A percentile compares a stretch with the other conserved stretches of the same genome.
Evolutionary conservation across 2,329 filamentous ascomycete species (phyloP).

Genomic region (Epichloe scottii): DNA sequence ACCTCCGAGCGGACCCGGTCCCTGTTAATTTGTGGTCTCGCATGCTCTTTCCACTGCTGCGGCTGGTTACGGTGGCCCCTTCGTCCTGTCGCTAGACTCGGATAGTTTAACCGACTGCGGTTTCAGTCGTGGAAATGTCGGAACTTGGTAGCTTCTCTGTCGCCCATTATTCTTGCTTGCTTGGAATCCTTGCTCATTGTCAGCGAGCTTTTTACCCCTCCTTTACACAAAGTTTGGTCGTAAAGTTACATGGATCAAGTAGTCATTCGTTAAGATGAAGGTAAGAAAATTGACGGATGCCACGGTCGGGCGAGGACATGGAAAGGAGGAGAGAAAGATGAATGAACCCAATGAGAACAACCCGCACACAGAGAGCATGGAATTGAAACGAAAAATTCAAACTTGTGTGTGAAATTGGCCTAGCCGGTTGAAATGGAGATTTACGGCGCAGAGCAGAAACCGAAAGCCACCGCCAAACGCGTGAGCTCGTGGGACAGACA

Average conservation of each 20-base stretch:
- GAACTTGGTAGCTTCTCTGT: neutral
- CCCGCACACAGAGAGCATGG: no score
- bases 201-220: neutral
- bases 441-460: neutral
- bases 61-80: neutral
- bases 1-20: neutral
- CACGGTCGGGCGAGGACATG: no score
- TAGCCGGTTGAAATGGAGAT: neutral
- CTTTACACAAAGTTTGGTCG: neutral
- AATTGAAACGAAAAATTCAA: no score
- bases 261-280: no score
- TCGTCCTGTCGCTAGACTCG: slow-evolving; percentile 3
- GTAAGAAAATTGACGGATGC: no score
- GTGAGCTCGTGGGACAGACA: neutral
- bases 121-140: slow-evolving; percentile 3
- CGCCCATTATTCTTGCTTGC: neutral
- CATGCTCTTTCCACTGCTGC: neutral
- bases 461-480: neutral
- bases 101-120: slow-evolving; percentile 5
- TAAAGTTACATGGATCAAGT: neutral
- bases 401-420: neutral
- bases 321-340: neutral
- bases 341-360: neutral
- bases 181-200: neutral
- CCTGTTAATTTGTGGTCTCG: neutral